Evolutionary conservation across 1,139 yeast genomes (phyloP).

Genomic region (Debaryomyces singareniensis): DNA sequence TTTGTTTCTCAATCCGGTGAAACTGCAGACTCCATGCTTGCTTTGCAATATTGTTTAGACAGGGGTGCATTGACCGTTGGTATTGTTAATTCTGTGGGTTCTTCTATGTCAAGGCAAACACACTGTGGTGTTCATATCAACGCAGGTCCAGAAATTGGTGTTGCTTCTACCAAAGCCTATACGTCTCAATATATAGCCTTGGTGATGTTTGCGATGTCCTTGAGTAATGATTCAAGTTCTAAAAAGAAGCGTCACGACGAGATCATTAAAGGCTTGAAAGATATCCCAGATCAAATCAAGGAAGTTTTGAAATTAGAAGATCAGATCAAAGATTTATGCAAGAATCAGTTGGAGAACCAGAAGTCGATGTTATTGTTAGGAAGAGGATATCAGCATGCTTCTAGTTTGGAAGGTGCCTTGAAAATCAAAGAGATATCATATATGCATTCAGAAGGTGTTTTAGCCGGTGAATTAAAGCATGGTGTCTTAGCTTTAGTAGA

Average conservation of each 20-base stretch:
- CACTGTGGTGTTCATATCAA: constrained; percentile 99
- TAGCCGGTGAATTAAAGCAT: constrained; percentile 98
- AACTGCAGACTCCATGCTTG: constrained; percentile 97
- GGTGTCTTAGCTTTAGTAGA: constrained; percentile 98
- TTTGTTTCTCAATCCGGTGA: constrained; percentile 99
- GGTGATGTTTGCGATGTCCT: constrained; percentile 91
- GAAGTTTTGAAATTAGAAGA: constrained; percentile 69
- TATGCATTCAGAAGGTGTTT: constrained; percentile 98
- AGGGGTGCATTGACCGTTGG: constrained; percentile 98
- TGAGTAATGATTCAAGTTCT: constrained; percentile 87
- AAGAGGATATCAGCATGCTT: constrained; percentile 95
- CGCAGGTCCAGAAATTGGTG: constrained; percentile 99
- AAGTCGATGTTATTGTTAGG: constrained; percentile 88
- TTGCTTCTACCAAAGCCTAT: constrained; percentile 99
- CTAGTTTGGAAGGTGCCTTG: constrained; percentile 97
- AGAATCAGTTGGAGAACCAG: constrained; percentile 64
- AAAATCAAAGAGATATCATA: constrained; percentile 97
- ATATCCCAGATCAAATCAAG: constrained; percentile 81
- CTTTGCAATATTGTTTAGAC: constrained; percentile 91
- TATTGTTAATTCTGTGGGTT: constrained; percentile 89
- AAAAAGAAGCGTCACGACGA: constrained; percentile 69
- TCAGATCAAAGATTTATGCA: constrained; percentile 71
- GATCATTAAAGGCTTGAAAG: constrained; percentile 79
- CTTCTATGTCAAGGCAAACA: constrained; percentile 90
- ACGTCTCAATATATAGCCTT: constrained; percentile 97